Conservation (phyloP, 2,329 filamentous ascomycete genomes). For the Pyrenophora graminea region DNA sequence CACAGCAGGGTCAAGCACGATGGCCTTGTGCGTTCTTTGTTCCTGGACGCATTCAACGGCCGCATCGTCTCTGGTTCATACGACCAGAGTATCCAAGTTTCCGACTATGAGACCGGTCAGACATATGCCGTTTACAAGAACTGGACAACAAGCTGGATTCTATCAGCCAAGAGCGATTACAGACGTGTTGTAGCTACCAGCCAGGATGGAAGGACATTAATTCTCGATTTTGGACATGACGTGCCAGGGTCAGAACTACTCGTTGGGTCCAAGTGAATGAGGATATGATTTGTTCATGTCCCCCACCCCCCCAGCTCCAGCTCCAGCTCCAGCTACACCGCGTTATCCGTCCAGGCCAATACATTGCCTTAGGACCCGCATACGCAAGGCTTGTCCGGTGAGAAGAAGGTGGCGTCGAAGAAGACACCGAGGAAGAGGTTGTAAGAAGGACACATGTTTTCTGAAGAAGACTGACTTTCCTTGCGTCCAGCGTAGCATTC, state of each 20-base stretch:
- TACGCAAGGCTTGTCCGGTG: no score
- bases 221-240: constrained; percentile 85
- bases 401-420: no score
- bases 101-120: constrained; percentile 79
- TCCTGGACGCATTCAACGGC: constrained; percentile 84
- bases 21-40: constrained; percentile 83
- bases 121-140: constrained; percentile 84
- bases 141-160: constrained; percentile 96
- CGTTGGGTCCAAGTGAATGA: constrained; percentile 18
- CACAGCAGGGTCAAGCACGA: constrained; percentile 81
- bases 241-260: constrained; percentile 59
- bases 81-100: constrained; percentile 94
- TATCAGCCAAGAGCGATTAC: constrained; percentile 95
- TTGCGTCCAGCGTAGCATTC: constrained; percentile 10
- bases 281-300: no score
- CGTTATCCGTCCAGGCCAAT: no score
- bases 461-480: background rate
- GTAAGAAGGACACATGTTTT: background rate
- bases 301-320: no score
- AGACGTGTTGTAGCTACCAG: constrained; percentile 91
- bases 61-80: constrained; percentile 91
- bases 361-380: no score
- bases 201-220: constrained; percentile 87
- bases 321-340: no score
- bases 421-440: background rate